Evolutionary conservation across 148 eudicot genomes (phyloP).

Genomic region (Camellia sinensis): DNA sequence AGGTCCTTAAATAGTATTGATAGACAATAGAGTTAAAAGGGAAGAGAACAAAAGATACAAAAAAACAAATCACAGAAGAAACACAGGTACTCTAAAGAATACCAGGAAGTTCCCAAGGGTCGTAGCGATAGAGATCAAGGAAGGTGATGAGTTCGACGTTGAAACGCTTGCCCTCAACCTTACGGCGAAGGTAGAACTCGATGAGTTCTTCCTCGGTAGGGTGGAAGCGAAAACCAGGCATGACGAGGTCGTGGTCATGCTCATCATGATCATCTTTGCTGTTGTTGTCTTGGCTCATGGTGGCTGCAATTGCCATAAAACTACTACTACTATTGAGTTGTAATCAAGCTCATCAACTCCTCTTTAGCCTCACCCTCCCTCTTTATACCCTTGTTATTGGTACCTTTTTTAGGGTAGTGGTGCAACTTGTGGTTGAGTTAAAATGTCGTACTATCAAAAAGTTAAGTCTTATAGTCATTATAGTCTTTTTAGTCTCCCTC

Average conservation of each 20-base stretch:
- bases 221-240: slow-evolving; percentile 94
- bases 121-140: slow-evolving; percentile 90
- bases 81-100: background rate
- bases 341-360: background rate
- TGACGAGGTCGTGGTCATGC: slow-evolving; percentile 75
- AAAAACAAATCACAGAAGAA: background rate
- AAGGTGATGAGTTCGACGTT: slow-evolving; percentile 94
- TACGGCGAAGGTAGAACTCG: slow-evolving; percentile 96
- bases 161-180: slow-evolving; percentile 91
- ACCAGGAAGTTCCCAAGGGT: slow-evolving; percentile 99
- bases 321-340: background rate
- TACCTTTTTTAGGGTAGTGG: background rate
- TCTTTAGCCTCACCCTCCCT: background rate
- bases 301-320: slow-evolving; percentile 75
- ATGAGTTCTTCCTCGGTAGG: slow-evolving; percentile 92
- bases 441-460: background rate
- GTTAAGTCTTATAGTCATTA: background rate
- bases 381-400: slow-evolving; percentile 6
- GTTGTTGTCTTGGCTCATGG: slow-evolving; percentile 52
- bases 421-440: slow-evolving; percentile 11
- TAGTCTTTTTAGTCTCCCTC: background rate
- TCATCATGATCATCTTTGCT: slow-evolving; percentile 31
- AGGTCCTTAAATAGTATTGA: background rate
- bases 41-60: background rate
- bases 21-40: background rate